These are phyloP conservation scores for Phialophora macrospora DNA, from an alignment of 2,329 filamentous ascomycete genomes.

Conservation along the genomic window DNA sequence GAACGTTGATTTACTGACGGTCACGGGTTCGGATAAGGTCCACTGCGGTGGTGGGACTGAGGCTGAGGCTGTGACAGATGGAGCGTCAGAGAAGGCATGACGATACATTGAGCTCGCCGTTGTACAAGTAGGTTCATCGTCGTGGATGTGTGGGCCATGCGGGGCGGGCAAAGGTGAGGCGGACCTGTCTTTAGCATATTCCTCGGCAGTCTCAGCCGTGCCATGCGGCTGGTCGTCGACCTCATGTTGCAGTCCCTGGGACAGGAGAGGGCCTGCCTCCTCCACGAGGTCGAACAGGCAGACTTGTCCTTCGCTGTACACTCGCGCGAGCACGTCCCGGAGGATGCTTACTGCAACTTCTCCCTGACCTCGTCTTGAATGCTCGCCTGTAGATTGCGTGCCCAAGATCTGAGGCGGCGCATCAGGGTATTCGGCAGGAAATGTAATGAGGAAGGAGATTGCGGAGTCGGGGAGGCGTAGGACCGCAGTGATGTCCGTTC, in stretches of 20 bases:
- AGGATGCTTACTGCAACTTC: conserved; percentile 72
- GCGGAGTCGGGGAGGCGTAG: conserved; percentile 66
- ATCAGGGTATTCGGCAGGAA: conserved; percentile 75
- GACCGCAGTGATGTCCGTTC: conserved; percentile 59
- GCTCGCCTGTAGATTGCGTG: conserved; percentile 75
- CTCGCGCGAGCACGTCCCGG: conserved; percentile 66
- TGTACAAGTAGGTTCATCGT: background rate
- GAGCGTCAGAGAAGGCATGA: conserved; percentile 10
- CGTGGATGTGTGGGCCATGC: background rate
- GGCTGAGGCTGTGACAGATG: conserved; percentile 3
- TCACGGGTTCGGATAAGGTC: conserved; percentile 73
- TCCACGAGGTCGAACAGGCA: conserved; percentile 93
- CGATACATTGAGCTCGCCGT: background rate
- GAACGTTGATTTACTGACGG: conserved; percentile 87
- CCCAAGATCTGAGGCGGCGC: conserved; percentile 74
- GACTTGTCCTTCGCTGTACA: conserved; percentile 75
- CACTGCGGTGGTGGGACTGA: conserved; percentile 63
- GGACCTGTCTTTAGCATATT: conserved; percentile 37
- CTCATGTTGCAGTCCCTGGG: conserved; percentile 59
- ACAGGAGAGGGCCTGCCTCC: conserved; percentile 55
- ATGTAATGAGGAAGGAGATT: conserved; percentile 63
- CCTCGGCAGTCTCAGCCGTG: conserved; percentile 26
- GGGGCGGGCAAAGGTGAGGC: conserved; percentile 20
- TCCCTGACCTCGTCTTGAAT: conserved; percentile 70
- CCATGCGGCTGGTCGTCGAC: conserved; percentile 31